These are phyloP conservation scores for Mycena haematopus DNA, from an alignment of 768 basidiomycete genomes.

Conservation along the genomic window DNA sequence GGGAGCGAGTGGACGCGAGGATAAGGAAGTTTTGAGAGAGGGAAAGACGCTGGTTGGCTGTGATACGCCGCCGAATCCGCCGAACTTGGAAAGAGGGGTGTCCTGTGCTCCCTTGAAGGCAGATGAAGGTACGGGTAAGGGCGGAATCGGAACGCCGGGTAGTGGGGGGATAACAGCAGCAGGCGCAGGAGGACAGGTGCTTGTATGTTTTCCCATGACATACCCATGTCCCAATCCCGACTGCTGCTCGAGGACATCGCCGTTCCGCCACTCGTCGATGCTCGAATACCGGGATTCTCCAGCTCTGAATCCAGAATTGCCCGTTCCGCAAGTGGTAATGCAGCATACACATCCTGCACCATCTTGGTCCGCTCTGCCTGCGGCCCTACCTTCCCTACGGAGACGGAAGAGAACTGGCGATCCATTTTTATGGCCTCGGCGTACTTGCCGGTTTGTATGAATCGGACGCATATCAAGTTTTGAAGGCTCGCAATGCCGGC, in stretches of 20 bases:
- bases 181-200: constrained; percentile 30
- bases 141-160: constrained; percentile 28
- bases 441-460: constrained; percentile 75
- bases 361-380: constrained; percentile 62
- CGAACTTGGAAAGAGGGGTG: constrained; percentile 20
- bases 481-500: constrained; percentile 65
- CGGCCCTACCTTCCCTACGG: constrained; percentile 44
- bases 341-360: constrained; percentile 71
- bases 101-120: constrained; percentile 3
- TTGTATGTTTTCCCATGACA: constrained; percentile 63
- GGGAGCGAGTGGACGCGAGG: constrained; percentile 12
- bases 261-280: constrained; percentile 8
- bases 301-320: constrained; percentile 66
- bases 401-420: constrained; percentile 59
- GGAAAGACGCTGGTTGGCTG: constrained; percentile 24
- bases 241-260: constrained; percentile 13
- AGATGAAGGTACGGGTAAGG: neutral
- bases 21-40: constrained; percentile 18
- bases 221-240: constrained; percentile 33
- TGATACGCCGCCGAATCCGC: constrained; percentile 14
- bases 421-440: constrained; percentile 80
- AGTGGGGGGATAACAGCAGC: constrained; percentile 38
- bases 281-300: constrained; percentile 38
- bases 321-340: constrained; percentile 69
- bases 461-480: constrained; percentile 79